A percentile compares a stretch with the other conserved stretches of the same genome.
Conservation (phyloP, 2,329 filamentous ascomycete genomes). For the Akanthomyces lecanii region DNA sequence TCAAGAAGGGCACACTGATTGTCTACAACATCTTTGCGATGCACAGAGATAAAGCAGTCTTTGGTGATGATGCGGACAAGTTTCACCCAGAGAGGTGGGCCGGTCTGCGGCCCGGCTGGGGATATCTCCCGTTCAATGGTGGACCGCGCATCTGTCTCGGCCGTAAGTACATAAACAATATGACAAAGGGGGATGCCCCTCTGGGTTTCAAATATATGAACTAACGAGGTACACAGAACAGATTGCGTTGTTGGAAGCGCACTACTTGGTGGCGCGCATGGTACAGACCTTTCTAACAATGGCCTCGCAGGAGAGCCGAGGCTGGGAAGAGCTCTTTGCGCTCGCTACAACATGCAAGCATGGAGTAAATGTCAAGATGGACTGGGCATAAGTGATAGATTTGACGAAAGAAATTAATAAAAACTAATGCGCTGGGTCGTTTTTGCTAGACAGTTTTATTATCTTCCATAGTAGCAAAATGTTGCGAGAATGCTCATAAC, state of each 20-base stretch:
- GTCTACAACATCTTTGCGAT: slow-evolving; percentile 40
- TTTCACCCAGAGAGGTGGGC: slow-evolving; percentile 41
- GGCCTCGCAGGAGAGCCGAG: slow-evolving; percentile 25
- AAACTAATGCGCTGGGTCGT: neutral
- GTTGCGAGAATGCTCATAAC: neutral
- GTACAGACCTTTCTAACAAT: slow-evolving; percentile 30
- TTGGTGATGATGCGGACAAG: slow-evolving; percentile 35
- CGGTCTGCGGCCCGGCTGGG: slow-evolving; percentile 38
- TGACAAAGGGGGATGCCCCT: too few species aligned
- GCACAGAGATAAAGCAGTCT: slow-evolving; percentile 36
- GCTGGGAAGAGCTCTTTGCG: slow-evolving; percentile 33
- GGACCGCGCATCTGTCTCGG: slow-evolving; percentile 40
- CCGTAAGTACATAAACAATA: slow-evolving; percentile 20
- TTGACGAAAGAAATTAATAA: neutral
- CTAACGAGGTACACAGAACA: slow-evolving; percentile 27
- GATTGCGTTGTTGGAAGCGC: slow-evolving; percentile 32
- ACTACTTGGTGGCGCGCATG: slow-evolving; percentile 33
- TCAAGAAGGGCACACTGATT: slow-evolving; percentile 42
- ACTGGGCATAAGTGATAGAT: neutral
- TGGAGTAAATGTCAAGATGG: slow-evolving; percentile 24
- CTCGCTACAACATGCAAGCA: slow-evolving; percentile 33
- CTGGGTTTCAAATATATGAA: neutral
- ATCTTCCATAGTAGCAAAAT: neutral
- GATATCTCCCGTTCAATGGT: slow-evolving; percentile 46
- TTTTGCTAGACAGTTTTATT: neutral